Percentiles rank a stretch among this genome's conserved stretches.
These are phyloP conservation scores for Annulohypoxylon maeteangense DNA, from an alignment of 495 filamentous ascomycete genomes.

Conservation along the genomic window DNA sequence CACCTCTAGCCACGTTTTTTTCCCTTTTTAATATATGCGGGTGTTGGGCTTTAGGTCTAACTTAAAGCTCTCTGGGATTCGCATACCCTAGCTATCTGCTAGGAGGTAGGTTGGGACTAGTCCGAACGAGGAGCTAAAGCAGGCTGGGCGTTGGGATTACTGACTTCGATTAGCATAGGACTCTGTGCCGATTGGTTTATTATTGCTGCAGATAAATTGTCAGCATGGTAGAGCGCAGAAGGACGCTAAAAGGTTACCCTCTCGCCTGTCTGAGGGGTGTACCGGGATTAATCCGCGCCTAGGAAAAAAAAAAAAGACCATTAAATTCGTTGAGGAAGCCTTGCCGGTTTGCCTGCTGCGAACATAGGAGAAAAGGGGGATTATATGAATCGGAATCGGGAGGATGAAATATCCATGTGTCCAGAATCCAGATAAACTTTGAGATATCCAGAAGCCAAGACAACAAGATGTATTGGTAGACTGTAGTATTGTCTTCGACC, in stretches of 20 bases:
- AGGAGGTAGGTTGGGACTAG: not conserved
- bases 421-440: not conserved
- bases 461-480: not conserved
- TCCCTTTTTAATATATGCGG: constrained; percentile 22
- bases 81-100: not conserved
- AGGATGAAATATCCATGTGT: constrained; percentile 3
- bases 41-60: constrained; percentile 23
- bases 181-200: constrained; percentile 30
- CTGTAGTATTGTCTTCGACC: constrained; percentile 4
- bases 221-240: constrained; percentile 26
- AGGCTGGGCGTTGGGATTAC: constrained; percentile 17
- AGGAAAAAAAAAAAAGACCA: not conserved
- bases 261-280: not conserved
- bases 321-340: constrained; percentile 13
- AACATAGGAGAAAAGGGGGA: not conserved
- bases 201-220: constrained; percentile 35
- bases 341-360: constrained; percentile 15
- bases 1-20: constrained; percentile 44
- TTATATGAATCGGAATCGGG: not conserved
- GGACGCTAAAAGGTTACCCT: not conserved
- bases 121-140: constrained; percentile 19
- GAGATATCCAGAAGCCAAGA: not conserved
- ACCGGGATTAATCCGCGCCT: constrained; percentile 26
- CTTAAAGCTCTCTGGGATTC: constrained; percentile 5
- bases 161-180: constrained; percentile 22